Conservation (phyloP, 2,329 filamentous ascomycete species). For the Verticillium nubilum region DNA sequence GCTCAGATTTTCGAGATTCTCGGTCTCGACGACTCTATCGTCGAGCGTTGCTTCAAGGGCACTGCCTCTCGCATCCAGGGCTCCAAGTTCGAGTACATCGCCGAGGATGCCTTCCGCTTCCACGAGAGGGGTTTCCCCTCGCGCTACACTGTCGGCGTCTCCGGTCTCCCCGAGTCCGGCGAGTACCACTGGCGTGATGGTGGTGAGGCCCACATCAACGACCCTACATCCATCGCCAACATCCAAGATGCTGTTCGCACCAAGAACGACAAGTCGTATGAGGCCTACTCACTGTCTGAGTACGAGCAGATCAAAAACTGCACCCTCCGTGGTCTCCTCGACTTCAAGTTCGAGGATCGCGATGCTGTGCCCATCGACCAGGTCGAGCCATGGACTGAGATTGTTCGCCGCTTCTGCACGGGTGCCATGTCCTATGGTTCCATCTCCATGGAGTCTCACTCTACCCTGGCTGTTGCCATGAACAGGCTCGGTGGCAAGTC, state of each 20-base stretch:
- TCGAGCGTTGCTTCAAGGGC: constrained; percentile 91
- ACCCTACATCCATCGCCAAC: constrained; percentile 90
- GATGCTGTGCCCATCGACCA: constrained; percentile 88
- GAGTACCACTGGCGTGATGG: constrained; percentile 99
- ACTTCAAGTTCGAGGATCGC: constrained; percentile 90
- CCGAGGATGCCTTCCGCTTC: constrained; percentile 89
- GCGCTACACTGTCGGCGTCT: constrained; percentile 67
- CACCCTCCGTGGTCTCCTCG: constrained; percentile 86
- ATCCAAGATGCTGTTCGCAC: constrained; percentile 93
- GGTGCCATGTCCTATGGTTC: constrained; percentile 98
- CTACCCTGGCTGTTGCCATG: constrained; percentile 92
- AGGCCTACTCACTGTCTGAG: constrained; percentile 87
- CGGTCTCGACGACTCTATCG: constrained; percentile 84
- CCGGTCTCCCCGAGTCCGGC: constrained; percentile 83
- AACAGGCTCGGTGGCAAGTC: constrained; percentile 95
- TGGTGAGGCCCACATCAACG: constrained; percentile 91
- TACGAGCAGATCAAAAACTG: constrained; percentile 97
- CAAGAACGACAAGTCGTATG: constrained; percentile 98
- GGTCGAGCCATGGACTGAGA: constrained; percentile 97
- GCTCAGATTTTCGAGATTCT: constrained; percentile 97
- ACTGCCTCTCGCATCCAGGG: constrained; percentile 93
- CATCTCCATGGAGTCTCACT: constrained; percentile 98
- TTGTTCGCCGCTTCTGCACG: constrained; percentile 92
- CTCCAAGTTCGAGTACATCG: constrained; percentile 88
- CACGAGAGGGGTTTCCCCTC: constrained; percentile 91